phyloP scores from a whole-genome alignment of 352 stramenopile genomes.

The Halophytophthora polymorphica region DNA sequence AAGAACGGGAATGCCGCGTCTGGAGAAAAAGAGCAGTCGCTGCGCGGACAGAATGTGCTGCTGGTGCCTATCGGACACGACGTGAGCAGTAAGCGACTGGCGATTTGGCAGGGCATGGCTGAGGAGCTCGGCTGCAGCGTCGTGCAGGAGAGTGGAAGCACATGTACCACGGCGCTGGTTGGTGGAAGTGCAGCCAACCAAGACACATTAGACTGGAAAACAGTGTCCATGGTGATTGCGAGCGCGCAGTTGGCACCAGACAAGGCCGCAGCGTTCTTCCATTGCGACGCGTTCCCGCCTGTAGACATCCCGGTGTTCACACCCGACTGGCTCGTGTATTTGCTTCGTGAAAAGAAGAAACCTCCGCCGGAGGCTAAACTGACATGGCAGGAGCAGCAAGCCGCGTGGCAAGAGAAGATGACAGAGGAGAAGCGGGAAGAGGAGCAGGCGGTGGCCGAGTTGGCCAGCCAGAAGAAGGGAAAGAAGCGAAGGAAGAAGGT shows the following conservation, averaged over 20 bases:
- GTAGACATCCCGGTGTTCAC: slow-evolving; percentile 36
- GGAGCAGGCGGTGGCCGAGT: slow-evolving; percentile 16
- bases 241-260: slow-evolving; percentile 41
- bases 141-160: slow-evolving; percentile 15
- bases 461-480: slow-evolving; percentile 8
- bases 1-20: background rate
- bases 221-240: slow-evolving; percentile 43
- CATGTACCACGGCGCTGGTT: background rate
- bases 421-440: slow-evolving; percentile 25
- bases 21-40: slow-evolving; percentile 11
- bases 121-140: slow-evolving; percentile 45
- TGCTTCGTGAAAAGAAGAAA: slow-evolving; percentile 40
- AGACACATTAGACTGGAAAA: slow-evolving; percentile 32
- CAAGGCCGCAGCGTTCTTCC: slow-evolving; percentile 30
- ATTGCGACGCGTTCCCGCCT: slow-evolving; percentile 31
- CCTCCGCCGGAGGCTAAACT: slow-evolving; percentile 22
- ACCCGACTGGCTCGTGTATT: slow-evolving; percentile 63
- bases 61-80: slow-evolving; percentile 56
- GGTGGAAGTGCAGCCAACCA: slow-evolving; percentile 1
- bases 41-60: slow-evolving; percentile 41
- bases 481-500: slow-evolving; percentile 10
- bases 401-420: slow-evolving; percentile 23
- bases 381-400: slow-evolving; percentile 40
- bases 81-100: slow-evolving; percentile 61
- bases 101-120: slow-evolving; percentile 63